Evolutionary conservation across 23 red algal species (phyloP).

Genomic region (Chondrus crispus): DNA sequence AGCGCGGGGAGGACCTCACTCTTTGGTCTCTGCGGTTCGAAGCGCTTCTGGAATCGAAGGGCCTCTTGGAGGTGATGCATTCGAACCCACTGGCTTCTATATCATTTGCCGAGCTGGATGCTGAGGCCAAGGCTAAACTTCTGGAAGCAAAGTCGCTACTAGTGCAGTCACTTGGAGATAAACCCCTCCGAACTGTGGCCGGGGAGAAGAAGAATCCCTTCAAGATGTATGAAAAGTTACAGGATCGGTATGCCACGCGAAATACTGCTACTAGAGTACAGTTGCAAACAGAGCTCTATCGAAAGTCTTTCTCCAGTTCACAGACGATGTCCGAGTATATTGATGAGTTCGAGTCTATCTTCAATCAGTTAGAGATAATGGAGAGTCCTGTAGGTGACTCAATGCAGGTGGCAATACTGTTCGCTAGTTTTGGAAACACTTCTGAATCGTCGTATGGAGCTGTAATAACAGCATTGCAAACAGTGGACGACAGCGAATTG

Average conservation of each 20-base stretch:
- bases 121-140: too few relatives aligned
- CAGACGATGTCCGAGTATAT: conserved; percentile 3
- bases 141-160: too few relatives aligned
- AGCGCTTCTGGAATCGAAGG: too few relatives aligned
- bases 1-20: too few relatives aligned
- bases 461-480: not conserved
- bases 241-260: not conserved
- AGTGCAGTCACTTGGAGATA: too few relatives aligned
- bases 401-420: not conserved
- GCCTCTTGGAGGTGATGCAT: too few relatives aligned
- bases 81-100: too few relatives aligned
- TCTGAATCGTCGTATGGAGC: not conserved
- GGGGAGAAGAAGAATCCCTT: not conserved
- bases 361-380: conserved; percentile 10
- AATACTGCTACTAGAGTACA: not conserved
- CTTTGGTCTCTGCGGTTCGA: too few relatives aligned
- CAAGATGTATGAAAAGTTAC: not conserved
- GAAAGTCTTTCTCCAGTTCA: not conserved
- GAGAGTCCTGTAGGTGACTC: not conserved
- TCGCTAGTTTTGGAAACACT: not conserved
- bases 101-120: too few relatives aligned
- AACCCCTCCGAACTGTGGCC: too few relatives aligned
- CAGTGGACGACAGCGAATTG: not conserved
- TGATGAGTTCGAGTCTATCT: not conserved
- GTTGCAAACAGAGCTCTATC: not conserved